Conservation (phyloP, 75 land plant species). For the Selaginella tamariscina region DNA sequence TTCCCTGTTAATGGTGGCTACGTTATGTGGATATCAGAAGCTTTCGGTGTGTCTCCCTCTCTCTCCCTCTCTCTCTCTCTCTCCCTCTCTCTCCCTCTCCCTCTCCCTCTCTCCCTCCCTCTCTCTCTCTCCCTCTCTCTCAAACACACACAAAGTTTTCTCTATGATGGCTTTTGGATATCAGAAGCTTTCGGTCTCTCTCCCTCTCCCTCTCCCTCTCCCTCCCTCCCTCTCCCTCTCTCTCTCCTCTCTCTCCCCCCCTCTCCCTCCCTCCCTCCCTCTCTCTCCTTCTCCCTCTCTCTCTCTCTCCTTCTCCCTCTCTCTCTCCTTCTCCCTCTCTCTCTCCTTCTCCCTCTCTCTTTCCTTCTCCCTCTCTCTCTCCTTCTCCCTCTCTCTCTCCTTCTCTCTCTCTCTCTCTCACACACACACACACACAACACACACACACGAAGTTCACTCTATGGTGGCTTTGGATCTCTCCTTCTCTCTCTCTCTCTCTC, state of each 20-base stretch:
- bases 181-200: no score
- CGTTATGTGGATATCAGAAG: slow-evolving; percentile 62
- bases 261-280: no score
- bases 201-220: no score
- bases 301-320: background rate
- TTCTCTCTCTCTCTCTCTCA: no score
- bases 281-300: no score
- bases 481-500: background rate
- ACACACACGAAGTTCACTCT: background rate
- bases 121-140: slow-evolving; percentile 12
- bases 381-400: background rate
- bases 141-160: no score
- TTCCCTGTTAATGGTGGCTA: slow-evolving; percentile 81
- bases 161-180: no score
- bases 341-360: no score
- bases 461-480: background rate
- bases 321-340: background rate
- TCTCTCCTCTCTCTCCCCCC: no score
- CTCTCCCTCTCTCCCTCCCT: slow-evolving; percentile 16
- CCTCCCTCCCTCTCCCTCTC: no score
- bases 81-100: slow-evolving; percentile 11
- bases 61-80: slow-evolving; percentile 11
- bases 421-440: no score
- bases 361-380: slow-evolving; percentile 18
- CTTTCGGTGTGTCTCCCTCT: slow-evolving; percentile 42